Conservation (phyloP, 1,139 yeast species). For the Geotrichum cucujoidarum region DNA sequence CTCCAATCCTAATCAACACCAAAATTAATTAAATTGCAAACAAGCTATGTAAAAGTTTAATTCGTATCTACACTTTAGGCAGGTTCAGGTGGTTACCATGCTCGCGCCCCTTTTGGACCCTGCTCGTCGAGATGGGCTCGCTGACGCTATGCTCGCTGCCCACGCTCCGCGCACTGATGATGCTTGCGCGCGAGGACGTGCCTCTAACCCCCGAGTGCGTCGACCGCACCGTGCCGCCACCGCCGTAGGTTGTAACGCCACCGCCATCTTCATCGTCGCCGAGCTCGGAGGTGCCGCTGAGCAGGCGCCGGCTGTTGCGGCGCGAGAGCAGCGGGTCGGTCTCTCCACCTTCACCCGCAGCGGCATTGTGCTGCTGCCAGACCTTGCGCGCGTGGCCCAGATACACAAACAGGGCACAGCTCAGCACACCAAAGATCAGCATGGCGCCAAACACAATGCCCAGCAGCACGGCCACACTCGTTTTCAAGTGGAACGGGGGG, state of each 20-base stretch:
- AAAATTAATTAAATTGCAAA: no score
- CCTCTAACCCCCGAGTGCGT: not conserved
- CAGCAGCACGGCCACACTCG: slow-evolving; percentile 35
- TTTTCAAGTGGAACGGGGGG: slow-evolving; percentile 33
- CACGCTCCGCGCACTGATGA: not conserved
- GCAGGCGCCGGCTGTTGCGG: not conserved
- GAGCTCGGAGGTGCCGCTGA: not conserved
- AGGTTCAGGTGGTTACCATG: slow-evolving; percentile 15
- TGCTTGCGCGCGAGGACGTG: not conserved
- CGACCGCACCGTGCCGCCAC: not conserved
- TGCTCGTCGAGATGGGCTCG: slow-evolving; percentile 13
- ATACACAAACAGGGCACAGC: slow-evolving; percentile 23
- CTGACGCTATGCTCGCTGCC: slow-evolving; percentile 14
- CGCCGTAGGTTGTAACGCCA: not conserved
- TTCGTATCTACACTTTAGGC: slow-evolving; percentile 5
- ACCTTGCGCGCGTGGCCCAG: slow-evolving; percentile 21
- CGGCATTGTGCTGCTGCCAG: not conserved
- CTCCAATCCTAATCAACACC: not conserved
- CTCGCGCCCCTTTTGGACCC: slow-evolving; percentile 7
- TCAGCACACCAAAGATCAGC: slow-evolving; percentile 28
- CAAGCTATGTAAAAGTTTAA: no score
- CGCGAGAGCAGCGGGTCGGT: slow-evolving; percentile 6
- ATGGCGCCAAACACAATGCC: slow-evolving; percentile 38
- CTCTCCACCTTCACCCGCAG: not conserved
- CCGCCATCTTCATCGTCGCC: not conserved